A percentile compares a stretch with the other conserved stretches of the same genome.
These are phyloP conservation scores for Lentinula sp. DNA, from an alignment of 768 basidiomycete genomes.

Conservation along the genomic window DNA sequence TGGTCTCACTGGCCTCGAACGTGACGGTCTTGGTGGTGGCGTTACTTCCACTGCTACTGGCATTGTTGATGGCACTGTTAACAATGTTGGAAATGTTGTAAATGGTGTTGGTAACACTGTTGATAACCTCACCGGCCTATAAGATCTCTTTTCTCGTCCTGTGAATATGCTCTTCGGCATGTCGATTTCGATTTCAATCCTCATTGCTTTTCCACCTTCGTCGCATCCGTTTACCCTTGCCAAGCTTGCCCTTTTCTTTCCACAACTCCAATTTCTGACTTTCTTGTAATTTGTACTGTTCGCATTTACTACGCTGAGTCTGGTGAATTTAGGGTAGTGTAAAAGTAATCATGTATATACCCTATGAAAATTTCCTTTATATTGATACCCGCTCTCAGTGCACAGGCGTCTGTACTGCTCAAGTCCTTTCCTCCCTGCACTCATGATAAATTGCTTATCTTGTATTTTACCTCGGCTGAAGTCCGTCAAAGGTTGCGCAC, in stretches of 20 bases:
- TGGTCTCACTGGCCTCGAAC: neutral
- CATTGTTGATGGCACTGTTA: neutral
- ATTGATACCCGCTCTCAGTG: neutral
- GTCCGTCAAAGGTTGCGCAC: too few relatives aligned
- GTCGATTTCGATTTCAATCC: too few relatives aligned
- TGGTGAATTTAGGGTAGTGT: neutral
- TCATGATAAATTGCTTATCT: too few relatives aligned
- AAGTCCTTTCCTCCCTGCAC: too few relatives aligned
- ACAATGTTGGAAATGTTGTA: neutral
- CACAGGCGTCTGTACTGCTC: too few relatives aligned
- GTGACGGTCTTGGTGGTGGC: neutral
- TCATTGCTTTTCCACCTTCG: too few relatives aligned
- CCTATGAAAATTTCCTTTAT: neutral
- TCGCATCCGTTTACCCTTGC: too few relatives aligned
- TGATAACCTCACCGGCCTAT: neutral
- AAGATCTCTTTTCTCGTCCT: neutral
- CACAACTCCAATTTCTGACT: neutral
- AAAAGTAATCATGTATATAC: neutral
- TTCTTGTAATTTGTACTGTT: neutral
- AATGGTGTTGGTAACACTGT: neutral
- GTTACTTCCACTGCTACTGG: neutral
- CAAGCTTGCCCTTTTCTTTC: neutral
- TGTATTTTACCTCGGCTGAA: too few relatives aligned
- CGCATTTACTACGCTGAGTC: neutral
- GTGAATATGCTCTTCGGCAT: neutral